A percentile compares a stretch with the other conserved stretches of the same genome.
phyloP scores from a whole-genome alignment of 345 rosid genomes.

The Adansonia digitata region DNA sequence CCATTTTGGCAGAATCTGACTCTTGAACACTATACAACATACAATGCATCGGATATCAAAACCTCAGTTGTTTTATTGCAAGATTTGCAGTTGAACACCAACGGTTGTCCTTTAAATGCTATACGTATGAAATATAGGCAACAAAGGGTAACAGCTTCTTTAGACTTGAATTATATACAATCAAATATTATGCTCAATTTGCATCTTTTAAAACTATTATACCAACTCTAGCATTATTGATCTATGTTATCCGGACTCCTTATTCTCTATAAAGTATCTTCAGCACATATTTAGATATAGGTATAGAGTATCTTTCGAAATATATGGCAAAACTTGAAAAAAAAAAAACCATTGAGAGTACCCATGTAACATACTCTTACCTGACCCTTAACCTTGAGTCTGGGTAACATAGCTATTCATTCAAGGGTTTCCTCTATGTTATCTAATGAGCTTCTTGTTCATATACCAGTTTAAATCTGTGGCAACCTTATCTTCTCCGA shows the following conservation, averaged over 20 bases:
- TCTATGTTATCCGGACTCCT: too few species aligned
- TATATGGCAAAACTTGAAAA: too few species aligned
- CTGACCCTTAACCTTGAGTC: too few species aligned
- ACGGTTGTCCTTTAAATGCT: slow-evolving; percentile 60
- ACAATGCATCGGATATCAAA: slow-evolving; percentile 60
- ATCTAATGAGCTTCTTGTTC: slow-evolving; percentile 13
- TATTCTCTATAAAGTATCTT: too few species aligned
- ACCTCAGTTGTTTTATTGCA: slow-evolving; percentile 46
- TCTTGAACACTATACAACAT: slow-evolving; percentile 65
- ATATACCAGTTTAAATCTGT: slow-evolving; percentile 68
- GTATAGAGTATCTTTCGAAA: too few species aligned
- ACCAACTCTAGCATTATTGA: not conserved
- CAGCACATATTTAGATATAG: too few species aligned
- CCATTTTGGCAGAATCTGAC: slow-evolving; percentile 57
- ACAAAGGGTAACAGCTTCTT: slow-evolving; percentile 42
- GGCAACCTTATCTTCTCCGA: slow-evolving; percentile 53
- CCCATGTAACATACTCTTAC: too few species aligned
- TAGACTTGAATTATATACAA: slow-evolving; percentile 1
- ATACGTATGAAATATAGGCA: slow-evolving; percentile 67
- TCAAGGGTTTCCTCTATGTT: not conserved
- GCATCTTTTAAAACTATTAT: not conserved
- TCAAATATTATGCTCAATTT: not conserved
- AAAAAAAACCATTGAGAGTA: too few species aligned
- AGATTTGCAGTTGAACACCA: slow-evolving; percentile 61
- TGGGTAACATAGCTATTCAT: too few species aligned